Evolutionary conservation across 1,284 basidiomycete species (phyloP).

Genomic region (Ganoderma resinaceum): DNA sequence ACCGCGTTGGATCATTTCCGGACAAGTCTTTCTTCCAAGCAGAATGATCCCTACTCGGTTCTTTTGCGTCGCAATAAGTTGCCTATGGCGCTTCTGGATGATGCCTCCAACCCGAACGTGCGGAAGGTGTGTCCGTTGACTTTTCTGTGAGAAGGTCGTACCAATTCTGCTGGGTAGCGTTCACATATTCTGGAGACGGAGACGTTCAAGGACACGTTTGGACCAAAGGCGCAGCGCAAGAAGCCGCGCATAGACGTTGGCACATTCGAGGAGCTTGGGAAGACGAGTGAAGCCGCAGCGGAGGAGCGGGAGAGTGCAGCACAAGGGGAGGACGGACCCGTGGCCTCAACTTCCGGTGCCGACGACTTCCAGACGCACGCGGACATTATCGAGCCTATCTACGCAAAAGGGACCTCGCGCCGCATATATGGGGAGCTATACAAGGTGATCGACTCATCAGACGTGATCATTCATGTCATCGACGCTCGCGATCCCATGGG

Average conservation of each 20-base stretch:
- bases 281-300: constrained; percentile 59
- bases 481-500: constrained; percentile 97
- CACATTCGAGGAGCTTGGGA: constrained; percentile 87
- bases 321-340: constrained; percentile 50
- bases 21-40: constrained; percentile 82
- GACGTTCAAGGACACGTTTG: constrained; percentile 92
- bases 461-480: constrained; percentile 95
- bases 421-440: constrained; percentile 98
- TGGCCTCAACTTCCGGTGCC: constrained; percentile 39
- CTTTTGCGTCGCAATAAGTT: constrained; percentile 91
- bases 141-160: neutral
- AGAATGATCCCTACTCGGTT: constrained; percentile 94
- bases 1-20: constrained; percentile 94
- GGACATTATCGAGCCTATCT: constrained; percentile 86
- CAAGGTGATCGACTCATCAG: constrained; percentile 99
- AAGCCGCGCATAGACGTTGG: constrained; percentile 85
- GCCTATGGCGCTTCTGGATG: constrained; percentile 92
- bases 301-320: constrained; percentile 50
- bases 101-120: constrained; percentile 78
- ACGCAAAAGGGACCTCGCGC: constrained; percentile 90
- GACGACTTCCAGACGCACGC: constrained; percentile 68
- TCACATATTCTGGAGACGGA: constrained; percentile 95
- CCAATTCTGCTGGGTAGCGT: constrained; percentile 53
- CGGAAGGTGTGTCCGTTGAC: constrained; percentile 68
- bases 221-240: constrained; percentile 93